phyloP scores from a whole-genome alignment of 176 grass and related monocot genomes.

The Coix lacrymajobi region DNA sequence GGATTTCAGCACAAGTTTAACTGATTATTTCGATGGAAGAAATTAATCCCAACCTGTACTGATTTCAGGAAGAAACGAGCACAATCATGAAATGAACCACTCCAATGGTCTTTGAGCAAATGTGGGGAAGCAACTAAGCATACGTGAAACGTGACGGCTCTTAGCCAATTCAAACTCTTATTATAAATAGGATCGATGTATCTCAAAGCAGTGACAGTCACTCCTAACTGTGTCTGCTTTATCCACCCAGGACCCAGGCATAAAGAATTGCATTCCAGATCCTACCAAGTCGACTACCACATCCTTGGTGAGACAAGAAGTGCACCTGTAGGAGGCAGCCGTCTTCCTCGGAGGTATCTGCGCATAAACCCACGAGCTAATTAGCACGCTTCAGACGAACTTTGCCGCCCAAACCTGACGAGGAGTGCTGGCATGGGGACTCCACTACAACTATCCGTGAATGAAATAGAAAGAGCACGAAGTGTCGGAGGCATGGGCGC shows the following conservation, averaged over 20 bases:
- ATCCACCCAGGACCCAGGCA: not conserved
- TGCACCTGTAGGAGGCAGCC: constrained; percentile 87
- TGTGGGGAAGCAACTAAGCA: not conserved
- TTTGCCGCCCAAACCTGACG: not conserved
- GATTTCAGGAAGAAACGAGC: not conserved
- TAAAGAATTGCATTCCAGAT: not conserved
- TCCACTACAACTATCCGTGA: not conserved
- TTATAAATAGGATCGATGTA: not conserved
- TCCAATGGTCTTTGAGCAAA: not conserved
- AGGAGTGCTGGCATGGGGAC: not conserved
- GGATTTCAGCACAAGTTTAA: not conserved
- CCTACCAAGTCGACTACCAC: not conserved
- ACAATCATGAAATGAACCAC: not conserved
- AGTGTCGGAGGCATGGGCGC: not conserved
- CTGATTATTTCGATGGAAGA: not conserved
- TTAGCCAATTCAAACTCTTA: not conserved
- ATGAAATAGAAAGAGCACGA: not conserved
- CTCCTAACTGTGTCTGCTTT: not conserved
- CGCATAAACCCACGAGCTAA: not conserved
- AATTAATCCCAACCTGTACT: not conserved
- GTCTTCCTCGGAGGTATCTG: constrained; percentile 98
- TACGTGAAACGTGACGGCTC: not conserved
- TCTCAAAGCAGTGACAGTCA: not conserved
- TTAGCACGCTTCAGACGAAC: not conserved
- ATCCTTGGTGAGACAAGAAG: not conserved